A percentile compares a stretch with the other conserved stretches of the same genome.
Conservation (phyloP, 805 yeast species). For the Ogataea paradorogensis region DNA sequence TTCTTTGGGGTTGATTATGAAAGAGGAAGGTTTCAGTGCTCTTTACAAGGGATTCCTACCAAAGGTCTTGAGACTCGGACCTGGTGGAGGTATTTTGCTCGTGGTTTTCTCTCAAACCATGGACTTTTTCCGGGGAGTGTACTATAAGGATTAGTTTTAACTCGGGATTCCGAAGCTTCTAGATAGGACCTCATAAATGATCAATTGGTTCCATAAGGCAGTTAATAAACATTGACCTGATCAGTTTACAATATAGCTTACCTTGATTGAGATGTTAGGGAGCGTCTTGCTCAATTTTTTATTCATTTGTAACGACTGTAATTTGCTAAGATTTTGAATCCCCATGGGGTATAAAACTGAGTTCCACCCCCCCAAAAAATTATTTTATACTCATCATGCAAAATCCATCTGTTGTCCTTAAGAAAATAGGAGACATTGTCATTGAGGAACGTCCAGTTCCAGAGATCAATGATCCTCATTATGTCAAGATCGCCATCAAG, state of each 20-base stretch:
- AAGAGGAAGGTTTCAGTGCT: conserved; percentile 90
- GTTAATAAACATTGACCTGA: not conserved
- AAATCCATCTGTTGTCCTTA: conserved; percentile 58
- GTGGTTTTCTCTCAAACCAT: conserved; percentile 94
- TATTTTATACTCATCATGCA: conserved; percentile 10
- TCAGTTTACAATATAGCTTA: no score
- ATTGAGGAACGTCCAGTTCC: conserved; percentile 72
- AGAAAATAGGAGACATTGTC: conserved; percentile 58
- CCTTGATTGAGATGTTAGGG: no score
- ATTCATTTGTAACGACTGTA: no score
- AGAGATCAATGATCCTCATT: conserved; percentile 54
- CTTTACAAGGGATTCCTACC: conserved; percentile 96
- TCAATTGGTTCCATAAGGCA: not conserved
- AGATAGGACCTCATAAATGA: not conserved
- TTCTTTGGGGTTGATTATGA: conserved; percentile 65
- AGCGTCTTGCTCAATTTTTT: no score
- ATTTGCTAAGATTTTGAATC: not conserved
- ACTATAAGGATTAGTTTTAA: conserved; percentile 30
- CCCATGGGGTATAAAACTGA: conserved; percentile 8
- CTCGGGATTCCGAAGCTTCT: conserved; percentile 1
- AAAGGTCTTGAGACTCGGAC: conserved; percentile 94
- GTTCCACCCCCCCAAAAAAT: not conserved
- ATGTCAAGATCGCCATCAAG: conserved; percentile 71
- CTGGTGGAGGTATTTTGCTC: conserved; percentile 97
- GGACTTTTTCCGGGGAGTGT: conserved; percentile 82